Conservation (phyloP, 2,329 filamentous ascomycete species). For the Nakataea oryzae region DNA sequence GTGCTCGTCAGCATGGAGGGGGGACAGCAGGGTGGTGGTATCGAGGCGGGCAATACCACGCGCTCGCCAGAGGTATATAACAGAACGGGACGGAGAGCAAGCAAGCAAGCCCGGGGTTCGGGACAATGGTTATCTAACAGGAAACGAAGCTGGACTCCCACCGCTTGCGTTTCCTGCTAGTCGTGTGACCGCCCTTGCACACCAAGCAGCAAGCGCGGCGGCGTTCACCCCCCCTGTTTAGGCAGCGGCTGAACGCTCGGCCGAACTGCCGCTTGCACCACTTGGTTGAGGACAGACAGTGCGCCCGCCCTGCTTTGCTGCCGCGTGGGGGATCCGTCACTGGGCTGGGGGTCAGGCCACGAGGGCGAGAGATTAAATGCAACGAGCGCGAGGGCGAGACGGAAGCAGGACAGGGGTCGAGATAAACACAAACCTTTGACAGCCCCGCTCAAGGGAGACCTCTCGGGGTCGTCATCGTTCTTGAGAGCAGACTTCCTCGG, state of each 20-base stretch:
- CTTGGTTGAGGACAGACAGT: not conserved
- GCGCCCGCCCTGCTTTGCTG: not conserved
- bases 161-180: not conserved
- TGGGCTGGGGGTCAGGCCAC: not conserved
- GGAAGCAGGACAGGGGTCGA: slow-evolving; percentile 2
- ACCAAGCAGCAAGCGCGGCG: not conserved
- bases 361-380: not conserved
- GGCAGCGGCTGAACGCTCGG: not conserved
- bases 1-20: not conserved
- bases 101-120: not conserved
- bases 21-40: not conserved
- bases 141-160: not conserved
- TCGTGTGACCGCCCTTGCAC: not conserved
- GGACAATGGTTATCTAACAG: not conserved
- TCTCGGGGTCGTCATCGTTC: slow-evolving; percentile 28
- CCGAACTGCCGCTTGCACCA: not conserved
- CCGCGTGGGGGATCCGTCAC: not conserved
- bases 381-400: not conserved
- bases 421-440: slow-evolving; percentile 30
- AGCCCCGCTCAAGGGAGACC: slow-evolving; percentile 23
- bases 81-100: not conserved
- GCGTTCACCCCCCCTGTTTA: not conserved
- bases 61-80: not conserved
- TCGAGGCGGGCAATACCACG: not conserved
- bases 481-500: slow-evolving; percentile 22